Base-by-base conservation (phyloP, 768 basidiomycete species). In the Lactarius indigo region DNA sequence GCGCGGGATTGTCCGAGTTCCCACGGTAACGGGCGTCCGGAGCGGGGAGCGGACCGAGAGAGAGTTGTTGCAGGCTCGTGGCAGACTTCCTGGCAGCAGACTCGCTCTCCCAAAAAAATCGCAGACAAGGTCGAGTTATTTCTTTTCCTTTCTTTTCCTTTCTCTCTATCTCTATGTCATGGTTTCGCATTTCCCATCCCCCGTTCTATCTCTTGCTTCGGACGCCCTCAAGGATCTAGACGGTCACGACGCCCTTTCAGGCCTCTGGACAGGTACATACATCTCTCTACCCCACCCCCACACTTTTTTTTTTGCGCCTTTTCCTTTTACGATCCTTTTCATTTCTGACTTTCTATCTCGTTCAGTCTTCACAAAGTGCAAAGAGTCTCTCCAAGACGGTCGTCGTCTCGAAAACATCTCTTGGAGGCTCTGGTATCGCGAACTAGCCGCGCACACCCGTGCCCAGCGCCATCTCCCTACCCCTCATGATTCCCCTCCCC, bases 321-420 rank as follows among this genome's bases (percentile, higher is more conserved):
- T 37, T 7, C 31, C 56, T 5, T 64, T 28, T 56, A 55, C 64
- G 6, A 61, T 56, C 39, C 31, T 12, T 39, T 28, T 15, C 35
- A 57, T 18, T 52, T 30, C 69, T 62, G 35, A 56, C 30, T 56
- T 20, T 56, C 30, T 8, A 1, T 56, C 20, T 56, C 47, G 63
- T 63, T 58, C 71, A 92, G 93, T 95, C 8, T 93, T 95, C 73
- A 86, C 90, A 60, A 91, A 92, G 75, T 92, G 89, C 79, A 92
- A 91, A 76, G 83, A 85, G 70, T 87, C 86, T 1, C 79, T 95
- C 3, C 83, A 89, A 71, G 88, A 94, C 71, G 94, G 94, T n/a
- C 82, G 80, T 7, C 78, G 93, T 33, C 82, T 94, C 33, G 93
- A 95, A 78, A 94, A 96, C 73, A 88, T 95, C 62, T 87, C 90